Conservation (phyloP, 768 basidiomycete genomes). For the Mycena olivaceomarginata region DNA sequence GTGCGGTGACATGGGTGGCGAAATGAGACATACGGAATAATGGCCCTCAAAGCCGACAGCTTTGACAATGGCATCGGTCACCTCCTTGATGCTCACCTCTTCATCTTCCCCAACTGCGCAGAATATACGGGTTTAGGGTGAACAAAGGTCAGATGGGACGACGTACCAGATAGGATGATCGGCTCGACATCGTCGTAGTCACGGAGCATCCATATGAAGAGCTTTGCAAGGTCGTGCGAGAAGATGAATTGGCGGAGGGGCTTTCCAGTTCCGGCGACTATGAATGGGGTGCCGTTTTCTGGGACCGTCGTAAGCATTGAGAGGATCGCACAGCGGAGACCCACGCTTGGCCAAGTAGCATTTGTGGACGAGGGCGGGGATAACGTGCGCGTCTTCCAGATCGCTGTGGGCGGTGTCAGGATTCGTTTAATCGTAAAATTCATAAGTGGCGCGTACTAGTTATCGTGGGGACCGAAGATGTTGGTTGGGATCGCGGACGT, state of each 20-base stretch:
- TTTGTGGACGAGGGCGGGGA: constrained; percentile 95
- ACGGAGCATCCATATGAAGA: constrained; percentile 94
- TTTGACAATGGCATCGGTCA: constrained; percentile 93
- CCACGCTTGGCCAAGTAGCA: constrained; percentile 94
- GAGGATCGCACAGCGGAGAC: constrained; percentile 19
- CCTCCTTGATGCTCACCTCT: constrained; percentile 94
- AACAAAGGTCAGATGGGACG: not conserved
- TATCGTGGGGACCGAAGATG: constrained; percentile 96
- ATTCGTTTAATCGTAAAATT: not conserved
- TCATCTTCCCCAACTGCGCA: constrained; percentile 93
- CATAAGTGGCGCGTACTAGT: constrained; percentile 75
- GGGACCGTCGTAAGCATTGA: constrained; percentile 29
- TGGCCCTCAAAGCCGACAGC: constrained; percentile 87
- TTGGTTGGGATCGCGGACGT: constrained; percentile 98
- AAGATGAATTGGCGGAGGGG: constrained; percentile 99
- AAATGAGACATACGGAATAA: constrained; percentile 74
- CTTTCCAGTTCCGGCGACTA: constrained; percentile 92
- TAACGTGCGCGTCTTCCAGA: constrained; percentile 94
- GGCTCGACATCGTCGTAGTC: constrained; percentile 96
- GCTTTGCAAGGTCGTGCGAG: constrained; percentile 94
- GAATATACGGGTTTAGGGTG: not conserved
- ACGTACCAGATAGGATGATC: constrained; percentile 89
- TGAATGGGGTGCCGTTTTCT: constrained; percentile 91
- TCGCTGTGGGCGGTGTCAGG: constrained; percentile 68
- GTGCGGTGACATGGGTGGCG: constrained; percentile 5